Base-by-base conservation (phyloP, 345 rosid genomes). In the Brassica juncea region DNA sequence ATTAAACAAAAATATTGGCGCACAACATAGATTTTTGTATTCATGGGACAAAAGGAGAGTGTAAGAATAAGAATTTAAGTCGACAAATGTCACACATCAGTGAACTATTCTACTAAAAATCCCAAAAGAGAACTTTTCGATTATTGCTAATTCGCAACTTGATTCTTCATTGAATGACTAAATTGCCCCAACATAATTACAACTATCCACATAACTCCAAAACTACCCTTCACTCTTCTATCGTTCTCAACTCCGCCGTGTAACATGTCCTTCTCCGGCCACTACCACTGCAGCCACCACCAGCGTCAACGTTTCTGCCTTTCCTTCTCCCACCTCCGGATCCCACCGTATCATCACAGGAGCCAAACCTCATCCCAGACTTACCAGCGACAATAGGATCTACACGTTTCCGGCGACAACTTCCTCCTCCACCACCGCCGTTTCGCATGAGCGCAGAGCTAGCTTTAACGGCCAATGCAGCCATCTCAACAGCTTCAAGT, bases 401-500 rank as follows among this genome's bases (percentile, higher is more conserved):
- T 6, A 68, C 76, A 4, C 63, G 76, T 9, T 83, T 84, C n/a
- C 77, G 34, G n/a, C 79, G 71, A 69, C 60, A 62, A 19, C 71
- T 27, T 12, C 76, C 68, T 10, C 76, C 54, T 12, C 54, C 54
- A 3, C 75, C 58, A 19, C 81, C 66, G 1, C 74, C 75, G 9
- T 31, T 37, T 39, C 73, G 11, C 83, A 75, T 71, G 47, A 96
- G 80, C 5, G 99, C 99, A 1, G 92, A 77, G 88, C 94, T 96
- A 8, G 99, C 99, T 84, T 90, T 93, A 14, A 96, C 98, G 0
- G 99, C 99, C 85, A 96, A 86, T 82, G 99, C 92, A 12, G 99
- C 99, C 99, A 96, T 93, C 73, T 96, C 94, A 70, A 90, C 92
- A 0, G 95, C 85, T 61, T 83, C 90, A 30, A 96, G 84, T 2